Evolutionary conservation across 768 basidiomycete species (phyloP).

Genomic region (Lactarius psammicola): DNA sequence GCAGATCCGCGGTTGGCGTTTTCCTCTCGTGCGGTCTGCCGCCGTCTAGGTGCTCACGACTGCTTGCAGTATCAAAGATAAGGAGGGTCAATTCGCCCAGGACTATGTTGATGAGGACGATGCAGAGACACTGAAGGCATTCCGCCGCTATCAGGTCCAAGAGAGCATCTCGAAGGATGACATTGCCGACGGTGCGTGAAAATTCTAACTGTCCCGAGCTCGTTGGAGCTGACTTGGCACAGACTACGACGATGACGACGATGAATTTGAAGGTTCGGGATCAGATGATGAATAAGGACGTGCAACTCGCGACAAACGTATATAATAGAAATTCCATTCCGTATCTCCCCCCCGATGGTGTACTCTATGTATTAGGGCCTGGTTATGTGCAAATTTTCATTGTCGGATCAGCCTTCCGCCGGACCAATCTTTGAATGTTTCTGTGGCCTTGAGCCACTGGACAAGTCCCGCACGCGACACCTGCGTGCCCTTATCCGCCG

Average conservation of each 20-base stretch:
- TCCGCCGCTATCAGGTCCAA: constrained; percentile 55
- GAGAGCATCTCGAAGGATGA: constrained; percentile 55
- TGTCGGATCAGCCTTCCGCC: constrained; percentile 34
- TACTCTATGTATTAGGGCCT: constrained; percentile 13
- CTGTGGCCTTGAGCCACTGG: constrained; percentile 37
- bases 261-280: constrained; percentile 26
- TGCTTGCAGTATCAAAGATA: constrained; percentile 64
- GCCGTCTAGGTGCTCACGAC: background rate
- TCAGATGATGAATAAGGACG: constrained; percentile 33
- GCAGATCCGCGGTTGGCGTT: constrained; percentile 61
- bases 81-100: constrained; percentile 54
- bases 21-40: background rate
- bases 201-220: background rate
- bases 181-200: constrained; percentile 55
- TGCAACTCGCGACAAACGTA: constrained; percentile 17
- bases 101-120: constrained; percentile 59
- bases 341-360: constrained; percentile 10
- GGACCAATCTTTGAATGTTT: constrained; percentile 36
- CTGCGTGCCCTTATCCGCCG: constrained; percentile 49
- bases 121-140: constrained; percentile 46
- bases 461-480: constrained; percentile 38
- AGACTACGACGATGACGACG: constrained; percentile 37
- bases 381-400: constrained; percentile 25
- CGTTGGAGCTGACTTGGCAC: background rate
- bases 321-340: constrained; percentile 20